Conservation (phyloP, 805 yeast species). For the Wickerhamiella lipophila region DNA sequence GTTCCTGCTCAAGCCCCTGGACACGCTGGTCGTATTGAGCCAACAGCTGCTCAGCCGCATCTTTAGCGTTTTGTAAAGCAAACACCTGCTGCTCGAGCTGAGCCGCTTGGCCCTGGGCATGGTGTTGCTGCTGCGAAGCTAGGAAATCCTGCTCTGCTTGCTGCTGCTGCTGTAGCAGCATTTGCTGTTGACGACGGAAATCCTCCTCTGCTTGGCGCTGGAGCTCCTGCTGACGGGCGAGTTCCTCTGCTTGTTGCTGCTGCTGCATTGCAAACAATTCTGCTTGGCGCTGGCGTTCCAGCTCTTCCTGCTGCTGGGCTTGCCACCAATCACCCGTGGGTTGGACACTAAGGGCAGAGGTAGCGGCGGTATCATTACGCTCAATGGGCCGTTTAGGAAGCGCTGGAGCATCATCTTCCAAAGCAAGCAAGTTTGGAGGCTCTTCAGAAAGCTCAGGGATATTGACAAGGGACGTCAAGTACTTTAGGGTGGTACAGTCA, state of each 20-base stretch:
- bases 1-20: conserved; percentile 64
- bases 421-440: conserved; percentile 45
- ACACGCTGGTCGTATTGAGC: conserved; percentile 83
- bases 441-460: conserved; percentile 53
- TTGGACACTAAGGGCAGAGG: conserved; percentile 19
- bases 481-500: conserved; percentile 76
- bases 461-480: conserved; percentile 65
- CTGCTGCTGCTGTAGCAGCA: conserved; percentile 55
- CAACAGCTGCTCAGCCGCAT: conserved; percentile 68
- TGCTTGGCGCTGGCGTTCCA: conserved; percentile 44
- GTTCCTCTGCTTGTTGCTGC: conserved; percentile 51
- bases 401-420: conserved; percentile 36
- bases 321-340: conserved; percentile 36
- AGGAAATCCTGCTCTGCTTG: conserved; percentile 56
- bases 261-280: conserved; percentile 24
- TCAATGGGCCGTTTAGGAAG: conserved; percentile 33
- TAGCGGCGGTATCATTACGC: conserved; percentile 18
- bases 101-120: conserved; percentile 64
- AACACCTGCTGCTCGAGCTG: conserved; percentile 72
- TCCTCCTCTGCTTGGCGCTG: conserved; percentile 60
- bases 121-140: conserved; percentile 56
- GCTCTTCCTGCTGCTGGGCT: conserved; percentile 39
- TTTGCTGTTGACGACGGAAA: conserved; percentile 49
- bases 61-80: conserved; percentile 65
- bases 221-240: conserved; percentile 52